These are phyloP conservation scores for Penicillium occitanis DNA, from an alignment of 2,329 filamentous ascomycete genomes.

Conservation along the genomic window DNA sequence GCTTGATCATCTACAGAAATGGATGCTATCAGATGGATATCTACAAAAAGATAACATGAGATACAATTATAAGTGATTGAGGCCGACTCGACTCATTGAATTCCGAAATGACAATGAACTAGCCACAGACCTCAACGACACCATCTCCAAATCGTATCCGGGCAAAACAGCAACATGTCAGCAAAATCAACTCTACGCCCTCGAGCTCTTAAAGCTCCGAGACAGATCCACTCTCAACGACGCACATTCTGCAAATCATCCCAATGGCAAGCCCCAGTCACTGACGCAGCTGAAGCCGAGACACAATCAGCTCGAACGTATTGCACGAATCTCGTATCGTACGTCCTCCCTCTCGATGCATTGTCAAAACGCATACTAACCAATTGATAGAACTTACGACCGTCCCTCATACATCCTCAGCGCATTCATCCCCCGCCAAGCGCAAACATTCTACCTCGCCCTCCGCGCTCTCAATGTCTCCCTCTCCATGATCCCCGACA, in stretches of 20 bases:
- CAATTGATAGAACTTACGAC: slow-evolving; percentile 69
- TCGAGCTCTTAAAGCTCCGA: not conserved
- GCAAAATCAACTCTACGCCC: slow-evolving; percentile 1
- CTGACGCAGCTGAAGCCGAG: slow-evolving; percentile 45
- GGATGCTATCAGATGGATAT: not conserved
- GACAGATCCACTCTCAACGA: slow-evolving; percentile 20
- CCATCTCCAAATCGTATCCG: not conserved
- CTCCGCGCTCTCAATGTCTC: slow-evolving; percentile 92
- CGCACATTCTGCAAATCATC: slow-evolving; percentile 31
- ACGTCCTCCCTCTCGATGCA: slow-evolving; percentile 20
- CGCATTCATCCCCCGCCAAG: slow-evolving; percentile 73
- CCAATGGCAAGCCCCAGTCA: slow-evolving; percentile 23
- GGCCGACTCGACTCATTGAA: too few relatives aligned
- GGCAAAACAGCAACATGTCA: slow-evolving; percentile 11
- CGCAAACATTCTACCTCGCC: slow-evolving; percentile 81
- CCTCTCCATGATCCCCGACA: slow-evolving; percentile 83
- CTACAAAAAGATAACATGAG: not conserved
- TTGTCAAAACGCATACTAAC: not conserved
- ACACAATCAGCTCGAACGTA: slow-evolving; percentile 57
- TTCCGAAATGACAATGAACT: not conserved
- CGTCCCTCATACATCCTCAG: slow-evolving; percentile 83
- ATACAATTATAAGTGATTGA: not conserved
- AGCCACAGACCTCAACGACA: not conserved
- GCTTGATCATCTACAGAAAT: not conserved
- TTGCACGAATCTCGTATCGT: slow-evolving; percentile 60